Evolutionary conservation across 176 grass and related monocot species (phyloP).

Genomic region (Chrysopogon serrulatus): DNA sequence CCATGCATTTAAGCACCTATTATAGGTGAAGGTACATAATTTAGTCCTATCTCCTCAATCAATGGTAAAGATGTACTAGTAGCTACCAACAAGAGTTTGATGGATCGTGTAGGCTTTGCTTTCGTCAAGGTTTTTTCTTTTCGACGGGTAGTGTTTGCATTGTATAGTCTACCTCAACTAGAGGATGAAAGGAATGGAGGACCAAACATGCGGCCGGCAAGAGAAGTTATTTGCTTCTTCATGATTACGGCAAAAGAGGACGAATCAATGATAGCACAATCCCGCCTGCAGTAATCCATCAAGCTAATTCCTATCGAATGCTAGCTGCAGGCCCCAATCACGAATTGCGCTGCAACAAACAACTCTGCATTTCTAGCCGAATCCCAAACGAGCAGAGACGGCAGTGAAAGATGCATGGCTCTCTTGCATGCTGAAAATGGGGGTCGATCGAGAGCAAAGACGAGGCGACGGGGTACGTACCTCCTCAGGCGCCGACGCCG

Average conservation of each 20-base stretch:
- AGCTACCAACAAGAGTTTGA: background rate
- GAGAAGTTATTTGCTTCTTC: background rate
- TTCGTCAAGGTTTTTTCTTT: background rate
- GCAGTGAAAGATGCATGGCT: background rate
- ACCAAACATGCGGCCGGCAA: background rate
- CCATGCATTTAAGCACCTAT: background rate
- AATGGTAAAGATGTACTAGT: background rate
- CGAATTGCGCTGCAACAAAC: background rate
- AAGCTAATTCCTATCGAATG: background rate
- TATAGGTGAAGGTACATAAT: no score
- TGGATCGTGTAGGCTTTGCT: background rate
- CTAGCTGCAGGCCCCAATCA: background rate
- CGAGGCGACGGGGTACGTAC: background rate
- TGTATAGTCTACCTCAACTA: background rate
- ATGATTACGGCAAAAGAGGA: background rate
- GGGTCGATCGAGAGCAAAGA: background rate
- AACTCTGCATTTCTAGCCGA: background rate
- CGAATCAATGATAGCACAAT: background rate
- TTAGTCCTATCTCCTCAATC: background rate
- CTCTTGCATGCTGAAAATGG: no score
- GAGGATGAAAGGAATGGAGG: background rate
- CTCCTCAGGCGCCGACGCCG: conserved; percentile 4
- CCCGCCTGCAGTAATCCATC: background rate
- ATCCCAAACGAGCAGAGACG: background rate
- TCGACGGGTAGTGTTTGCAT: background rate